Base-by-base conservation (phyloP, 2,329 filamentous ascomycete genomes). In the Aphanocladium album region DNA sequence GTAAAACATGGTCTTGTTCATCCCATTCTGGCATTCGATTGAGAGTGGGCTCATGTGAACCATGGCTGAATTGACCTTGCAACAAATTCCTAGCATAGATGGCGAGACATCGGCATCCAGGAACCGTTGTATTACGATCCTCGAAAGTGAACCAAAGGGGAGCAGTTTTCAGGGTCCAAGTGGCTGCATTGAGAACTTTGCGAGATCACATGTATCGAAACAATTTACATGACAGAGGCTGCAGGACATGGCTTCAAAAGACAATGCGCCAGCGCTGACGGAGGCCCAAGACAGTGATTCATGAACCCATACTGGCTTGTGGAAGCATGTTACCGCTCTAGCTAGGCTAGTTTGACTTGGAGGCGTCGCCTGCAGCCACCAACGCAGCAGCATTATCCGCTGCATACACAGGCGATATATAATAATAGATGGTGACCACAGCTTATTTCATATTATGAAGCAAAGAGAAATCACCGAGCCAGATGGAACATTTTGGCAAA, bases 351-450 rank as follows among this genome's bases (percentile, higher is more conserved):
- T 45, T 45, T 21, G 17, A 17, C 4, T 25, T n/a, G 19, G 21
- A 23, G 43, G 47, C 27, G 50, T 33, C 19, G 17, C 19, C 14
- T 5, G 33, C 30, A 53, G 43, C 14, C 54, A 57, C 33, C 3
- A 17, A 23, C 14, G 17, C 41, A 39, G 30, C 16, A 30, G 35
- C 4, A 51, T 23, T 49, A 57, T 57, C 33, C 45, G 55, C 37
- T 51, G 33, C 23, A 57, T 49, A 21, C 33, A 41, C 55, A 58
- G 30, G 55, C 46, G 17, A 51, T 41, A 39, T 57, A 16, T 57
- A 23, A 51, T 43, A 30, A 33, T 30, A 30, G 56, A 17, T 41
- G 17, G 37, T 49, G 45, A 39, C 30, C 45, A 39, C 19, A 4
- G 54, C 14, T 23, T 7, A 33, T 23, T 47, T 57, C 14, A 19